phyloP scores from a whole-genome alignment of 768 basidiomycete genomes.

The Lactifluus echinatus region DNA sequence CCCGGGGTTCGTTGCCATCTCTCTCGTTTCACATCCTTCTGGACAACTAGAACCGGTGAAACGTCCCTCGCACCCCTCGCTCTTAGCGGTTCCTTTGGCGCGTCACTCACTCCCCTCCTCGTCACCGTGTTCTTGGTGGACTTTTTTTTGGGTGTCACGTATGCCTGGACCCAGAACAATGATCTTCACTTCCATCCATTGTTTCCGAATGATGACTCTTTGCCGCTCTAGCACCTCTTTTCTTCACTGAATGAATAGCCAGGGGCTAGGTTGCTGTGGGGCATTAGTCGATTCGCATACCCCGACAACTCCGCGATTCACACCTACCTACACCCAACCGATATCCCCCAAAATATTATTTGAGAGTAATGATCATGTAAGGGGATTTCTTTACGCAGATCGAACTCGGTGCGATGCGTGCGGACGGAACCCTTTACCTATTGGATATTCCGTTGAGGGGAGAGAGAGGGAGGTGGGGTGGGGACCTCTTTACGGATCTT shows the following conservation, averaged over 20 bases:
- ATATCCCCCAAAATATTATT: neutral
- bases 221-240: constrained; percentile 10
- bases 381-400: neutral
- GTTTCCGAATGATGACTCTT: constrained; percentile 1
- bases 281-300: neutral
- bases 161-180: neutral
- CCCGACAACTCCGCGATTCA: constrained; percentile 18
- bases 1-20: constrained; percentile 13
- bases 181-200: constrained; percentile 2
- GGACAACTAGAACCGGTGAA: constrained; percentile 15
- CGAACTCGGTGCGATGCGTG: constrained; percentile 2
- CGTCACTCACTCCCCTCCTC: constrained; percentile 3
- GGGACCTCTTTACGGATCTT: neutral
- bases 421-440: neutral
- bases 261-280: neutral
- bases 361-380: neutral
- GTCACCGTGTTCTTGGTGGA: constrained; percentile 7
- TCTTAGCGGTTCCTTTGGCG: constrained; percentile 1
- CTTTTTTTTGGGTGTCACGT: neutral
- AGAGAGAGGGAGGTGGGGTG: neutral
- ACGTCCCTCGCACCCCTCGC: constrained; percentile 13
- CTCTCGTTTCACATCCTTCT: constrained; percentile 16
- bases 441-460: constrained; percentile 3
- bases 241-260: neutral
- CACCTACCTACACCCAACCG: neutral